These are phyloP conservation scores for Flaveria brownii DNA, from an alignment of 129 eudicot genomes.

Conservation along the genomic window DNA sequence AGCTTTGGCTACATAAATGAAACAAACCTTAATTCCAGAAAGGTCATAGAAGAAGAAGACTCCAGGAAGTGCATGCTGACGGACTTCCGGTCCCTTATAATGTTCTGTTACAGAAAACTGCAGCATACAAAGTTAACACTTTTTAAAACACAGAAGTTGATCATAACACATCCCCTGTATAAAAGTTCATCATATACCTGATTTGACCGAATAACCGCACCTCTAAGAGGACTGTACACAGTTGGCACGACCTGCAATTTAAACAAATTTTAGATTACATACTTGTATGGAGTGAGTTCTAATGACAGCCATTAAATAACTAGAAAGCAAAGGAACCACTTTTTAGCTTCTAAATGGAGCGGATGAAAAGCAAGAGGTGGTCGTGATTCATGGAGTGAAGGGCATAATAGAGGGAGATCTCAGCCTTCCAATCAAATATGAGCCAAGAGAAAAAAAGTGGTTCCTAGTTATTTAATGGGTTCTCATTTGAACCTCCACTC, in stretches of 20 bases:
- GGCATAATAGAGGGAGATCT: background rate
- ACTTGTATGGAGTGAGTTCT: background rate
- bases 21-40: conserved; percentile 81
- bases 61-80: conserved; percentile 67
- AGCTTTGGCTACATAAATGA: conserved; percentile 17
- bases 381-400: background rate
- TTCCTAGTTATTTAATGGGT: background rate
- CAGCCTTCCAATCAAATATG: background rate
- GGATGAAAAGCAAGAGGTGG: background rate
- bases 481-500: no score
- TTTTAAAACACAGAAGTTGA: conserved; percentile 13
- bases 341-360: no score
- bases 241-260: conserved; percentile 85
- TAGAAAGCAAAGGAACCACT: no score
- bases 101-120: conserved; percentile 97
- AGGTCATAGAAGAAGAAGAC: conserved; percentile 90
- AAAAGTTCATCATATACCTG: conserved; percentile 51
- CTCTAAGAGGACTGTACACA: conserved; percentile 65
- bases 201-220: conserved; percentile 72
- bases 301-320: no score
- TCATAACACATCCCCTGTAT: conserved; percentile 1
- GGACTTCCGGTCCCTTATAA: conserved; percentile 58
- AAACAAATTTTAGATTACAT: background rate
- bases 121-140: conserved; percentile 3
- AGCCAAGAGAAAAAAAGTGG: background rate